Evolutionary conservation across 352 stramenopile genomes (phyloP).

Genomic region (Nothophytophthora sp.): DNA sequence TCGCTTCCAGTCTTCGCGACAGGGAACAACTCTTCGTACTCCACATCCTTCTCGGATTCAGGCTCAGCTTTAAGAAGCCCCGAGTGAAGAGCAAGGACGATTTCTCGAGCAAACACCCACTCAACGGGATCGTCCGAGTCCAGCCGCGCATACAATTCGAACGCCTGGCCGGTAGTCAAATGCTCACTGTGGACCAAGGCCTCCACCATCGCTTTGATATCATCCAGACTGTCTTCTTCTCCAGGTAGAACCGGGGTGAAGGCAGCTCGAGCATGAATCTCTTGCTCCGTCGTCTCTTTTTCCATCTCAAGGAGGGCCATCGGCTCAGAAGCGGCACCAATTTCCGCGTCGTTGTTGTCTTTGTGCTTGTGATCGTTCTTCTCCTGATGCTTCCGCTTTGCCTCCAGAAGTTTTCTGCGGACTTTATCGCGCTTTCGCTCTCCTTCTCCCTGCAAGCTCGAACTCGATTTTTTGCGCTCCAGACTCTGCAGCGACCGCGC

Average conservation of each 20-base stretch:
- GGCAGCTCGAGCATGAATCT: conserved; percentile 26
- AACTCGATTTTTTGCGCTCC: conserved; percentile 23
- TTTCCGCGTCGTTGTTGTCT: conserved; percentile 4
- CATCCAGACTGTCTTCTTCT: conserved; percentile 30
- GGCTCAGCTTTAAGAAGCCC: conserved; percentile 30
- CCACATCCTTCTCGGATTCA: conserved; percentile 7
- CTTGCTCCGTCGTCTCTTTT: not conserved
- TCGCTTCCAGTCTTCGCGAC: conserved; percentile 14
- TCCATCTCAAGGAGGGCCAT: conserved; percentile 17
- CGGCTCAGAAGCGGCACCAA: conserved; percentile 2
- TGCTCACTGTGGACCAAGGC: conserved; percentile 53
- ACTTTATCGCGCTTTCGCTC: conserved; percentile 27
- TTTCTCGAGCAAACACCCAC: conserved; percentile 51
- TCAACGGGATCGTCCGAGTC: conserved; percentile 48
- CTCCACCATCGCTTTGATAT: conserved; percentile 66
- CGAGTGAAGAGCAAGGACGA: conserved; percentile 53
- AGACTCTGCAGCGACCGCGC: conserved; percentile 64
- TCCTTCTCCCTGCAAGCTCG: conserved; percentile 3
- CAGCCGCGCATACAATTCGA: conserved; percentile 61
- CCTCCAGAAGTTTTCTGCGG: conserved; percentile 18
- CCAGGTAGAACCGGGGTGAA: conserved; percentile 22
- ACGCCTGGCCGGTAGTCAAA: conserved; percentile 66
- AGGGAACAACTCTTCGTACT: conserved; percentile 25
- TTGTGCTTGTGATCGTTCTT: conserved; percentile 10
- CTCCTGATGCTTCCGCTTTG: conserved; percentile 23